Base-by-base conservation (phyloP, 2,329 filamentous ascomycete genomes). In the Chrysoporthe austroafricana region DNA sequence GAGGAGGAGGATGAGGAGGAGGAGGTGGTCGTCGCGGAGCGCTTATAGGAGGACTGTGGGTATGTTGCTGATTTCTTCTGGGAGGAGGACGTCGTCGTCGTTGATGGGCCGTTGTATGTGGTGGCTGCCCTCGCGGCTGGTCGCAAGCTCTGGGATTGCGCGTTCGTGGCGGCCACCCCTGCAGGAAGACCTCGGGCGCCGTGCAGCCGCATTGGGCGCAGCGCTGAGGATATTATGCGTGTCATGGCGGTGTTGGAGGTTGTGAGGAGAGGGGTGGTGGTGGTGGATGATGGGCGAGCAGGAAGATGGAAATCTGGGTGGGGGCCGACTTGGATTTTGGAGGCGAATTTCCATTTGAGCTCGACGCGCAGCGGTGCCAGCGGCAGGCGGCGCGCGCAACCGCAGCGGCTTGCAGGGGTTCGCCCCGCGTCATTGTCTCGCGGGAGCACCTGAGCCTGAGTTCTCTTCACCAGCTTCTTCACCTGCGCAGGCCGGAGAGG, bases 141-240 rank as follows among this genome's bases (percentile, higher is more conserved):
- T 18, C 26, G 59, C 21, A 61, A 43, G 42, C 58, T 39, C 26
- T 50, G 62, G 39, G 54, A 42, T 26, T 57, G 64, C 18, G 32
- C 48, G 62, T 6, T 56, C 2, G 21, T 36, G 14, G 61, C 61
- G 39, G 32, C 61, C 1, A n/a, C 4, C n/a, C 43, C 4, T 44
- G 39, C 26, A 58, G 46, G 2, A 66, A 39, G 39, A 44, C 60
- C 32, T 56, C 60, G 39, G 44, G 44, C 36, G 50, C 58, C 59
- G 52, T 57, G 64, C 58, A 65, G 44, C 50, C 68, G 59, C 7
- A 70, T 13, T 11, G 68, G 68, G 52, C 66, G 66, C 46, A 70
- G 56, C 18, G 62, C 68, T 9, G 68, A 68, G 60, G 62, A 44
- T 32, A 67, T 39, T 59, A 68, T 65, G 43, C 62, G 62, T 52